phyloP scores from a whole-genome alignment of 192 early-diverging fungal genomes.

The Ambispora gerdemannii region DNA sequence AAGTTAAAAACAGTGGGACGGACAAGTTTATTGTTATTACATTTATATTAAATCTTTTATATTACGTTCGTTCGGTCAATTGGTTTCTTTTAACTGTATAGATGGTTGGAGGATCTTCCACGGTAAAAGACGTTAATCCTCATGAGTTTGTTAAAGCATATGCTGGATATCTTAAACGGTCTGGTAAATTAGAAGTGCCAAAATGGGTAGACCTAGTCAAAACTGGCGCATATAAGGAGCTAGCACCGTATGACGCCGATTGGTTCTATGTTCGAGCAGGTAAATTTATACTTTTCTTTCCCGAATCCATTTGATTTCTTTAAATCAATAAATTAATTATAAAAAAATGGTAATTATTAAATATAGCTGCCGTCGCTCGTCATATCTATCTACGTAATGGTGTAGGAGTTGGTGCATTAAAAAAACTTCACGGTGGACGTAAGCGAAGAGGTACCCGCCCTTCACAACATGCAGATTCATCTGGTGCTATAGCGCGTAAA shows the following conservation, averaged over 20 bases:
- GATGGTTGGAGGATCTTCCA: slow-evolving; percentile 49
- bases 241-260: slow-evolving; percentile 96
- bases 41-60: no score
- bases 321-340: neutral
- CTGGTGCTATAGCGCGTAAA: slow-evolving; percentile 94
- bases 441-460: slow-evolving; percentile 92
- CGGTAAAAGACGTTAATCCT: slow-evolving; percentile 96
- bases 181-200: slow-evolving; percentile 97
- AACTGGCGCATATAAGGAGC: slow-evolving; percentile 96
- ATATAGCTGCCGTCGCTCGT: slow-evolving; percentile 82
- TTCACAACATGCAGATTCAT: slow-evolving; percentile 81
- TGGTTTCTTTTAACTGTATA: no score
- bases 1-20: no score
- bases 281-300: no score
- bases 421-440: slow-evolving; percentile 90
- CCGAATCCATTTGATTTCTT: no score
- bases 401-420: slow-evolving; percentile 92
- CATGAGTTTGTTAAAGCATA: slow-evolving; percentile 97
- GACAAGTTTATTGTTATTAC: no score
- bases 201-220: slow-evolving; percentile 99
- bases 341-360: slow-evolving; percentile 3
- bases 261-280: slow-evolving; percentile 99
- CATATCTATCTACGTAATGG: slow-evolving; percentile 96
- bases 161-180: slow-evolving; percentile 98
- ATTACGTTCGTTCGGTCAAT: no score